A percentile compares a stretch with the other conserved stretches of the same genome.
phyloP scores from a whole-genome alignment of 78 protist species.

The Capsaspora owczarzaki region DNA sequence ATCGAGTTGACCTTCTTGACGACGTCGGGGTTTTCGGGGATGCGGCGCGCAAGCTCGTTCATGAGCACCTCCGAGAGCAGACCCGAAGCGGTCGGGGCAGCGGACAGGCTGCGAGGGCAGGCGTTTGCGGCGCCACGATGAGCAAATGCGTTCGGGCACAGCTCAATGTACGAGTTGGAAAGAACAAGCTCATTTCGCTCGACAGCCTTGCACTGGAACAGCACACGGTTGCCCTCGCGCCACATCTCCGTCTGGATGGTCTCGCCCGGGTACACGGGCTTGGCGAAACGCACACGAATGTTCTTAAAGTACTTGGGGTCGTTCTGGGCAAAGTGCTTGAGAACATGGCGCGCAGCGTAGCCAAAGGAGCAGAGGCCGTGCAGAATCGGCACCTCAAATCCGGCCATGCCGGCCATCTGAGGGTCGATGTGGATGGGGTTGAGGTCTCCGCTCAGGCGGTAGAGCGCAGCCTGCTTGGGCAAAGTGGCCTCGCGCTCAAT shows the following conservation, averaged over 20 bases:
- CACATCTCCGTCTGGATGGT: constrained; percentile 28
- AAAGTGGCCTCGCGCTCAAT: background rate
- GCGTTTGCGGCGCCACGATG: background rate
- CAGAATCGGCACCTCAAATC: constrained; percentile 35
- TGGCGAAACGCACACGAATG: constrained; percentile 24
- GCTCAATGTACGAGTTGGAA: background rate
- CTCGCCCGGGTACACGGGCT: constrained; percentile 40
- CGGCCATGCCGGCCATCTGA: constrained; percentile 12
- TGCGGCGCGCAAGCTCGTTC: background rate
- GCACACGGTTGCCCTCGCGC: background rate
- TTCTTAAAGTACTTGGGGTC: constrained; percentile 12
- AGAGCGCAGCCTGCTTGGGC: constrained; percentile 16
- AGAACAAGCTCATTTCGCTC: constrained; percentile 16
- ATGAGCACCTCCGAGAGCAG: constrained; percentile 1
- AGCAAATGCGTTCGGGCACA: background rate
- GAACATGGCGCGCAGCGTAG: constrained; percentile 4
- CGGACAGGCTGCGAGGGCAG: background rate
- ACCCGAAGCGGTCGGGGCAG: background rate
- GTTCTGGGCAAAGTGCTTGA: background rate
- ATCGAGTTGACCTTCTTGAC: constrained; percentile 9
- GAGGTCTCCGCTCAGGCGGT: constrained; percentile 36
- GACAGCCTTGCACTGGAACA: constrained; percentile 13
- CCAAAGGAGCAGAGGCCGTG: constrained; percentile 52
- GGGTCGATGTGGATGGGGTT: constrained; percentile 45
- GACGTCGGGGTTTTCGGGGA: background rate